These are phyloP conservation scores for Microthlaspi erraticum DNA, from an alignment of 345 rosid genomes.

Conservation along the genomic window DNA sequence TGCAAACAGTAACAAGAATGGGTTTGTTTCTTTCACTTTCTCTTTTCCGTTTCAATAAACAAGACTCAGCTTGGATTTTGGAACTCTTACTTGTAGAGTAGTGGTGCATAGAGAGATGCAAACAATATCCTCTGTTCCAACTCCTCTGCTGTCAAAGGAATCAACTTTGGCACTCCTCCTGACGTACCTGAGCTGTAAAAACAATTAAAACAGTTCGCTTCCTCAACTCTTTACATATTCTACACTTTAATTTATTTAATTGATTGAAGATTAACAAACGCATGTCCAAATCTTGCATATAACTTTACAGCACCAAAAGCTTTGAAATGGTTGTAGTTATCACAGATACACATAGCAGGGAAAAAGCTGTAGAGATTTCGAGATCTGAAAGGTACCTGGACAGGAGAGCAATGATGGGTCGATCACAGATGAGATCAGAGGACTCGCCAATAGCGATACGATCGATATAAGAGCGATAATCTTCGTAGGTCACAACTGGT, in stretches of 20 bases:
- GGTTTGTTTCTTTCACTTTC: not conserved
- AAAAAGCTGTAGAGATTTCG: not conserved
- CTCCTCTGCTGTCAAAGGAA: constrained; percentile 88
- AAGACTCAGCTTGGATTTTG: not conserved
- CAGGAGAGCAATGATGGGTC: constrained; percentile 74
- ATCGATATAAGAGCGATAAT: no score
- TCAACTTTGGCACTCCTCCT: constrained; percentile 85
- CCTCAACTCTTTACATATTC: no score
- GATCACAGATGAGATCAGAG: no score
- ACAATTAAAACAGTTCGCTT: constrained; percentile 51
- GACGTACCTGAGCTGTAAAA: constrained; percentile 92
- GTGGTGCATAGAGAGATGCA: constrained; percentile 69
- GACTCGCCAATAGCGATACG: no score
- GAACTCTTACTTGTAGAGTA: constrained; percentile 63
- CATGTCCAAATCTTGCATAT: not conserved
- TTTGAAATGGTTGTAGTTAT: not conserved
- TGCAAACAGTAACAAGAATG: constrained; percentile 39
- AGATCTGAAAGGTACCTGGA: constrained; percentile 57
- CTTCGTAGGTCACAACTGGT: no score
- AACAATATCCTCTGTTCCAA: constrained; percentile 74
- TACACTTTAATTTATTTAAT: not conserved
- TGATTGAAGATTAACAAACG: constrained; percentile 3
- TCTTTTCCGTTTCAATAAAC: not conserved
- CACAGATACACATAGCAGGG: not conserved
- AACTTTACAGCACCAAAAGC: not conserved